Conservation (phyloP, 1,284 basidiomycete species). For the Abortiporus biennis region DNA sequence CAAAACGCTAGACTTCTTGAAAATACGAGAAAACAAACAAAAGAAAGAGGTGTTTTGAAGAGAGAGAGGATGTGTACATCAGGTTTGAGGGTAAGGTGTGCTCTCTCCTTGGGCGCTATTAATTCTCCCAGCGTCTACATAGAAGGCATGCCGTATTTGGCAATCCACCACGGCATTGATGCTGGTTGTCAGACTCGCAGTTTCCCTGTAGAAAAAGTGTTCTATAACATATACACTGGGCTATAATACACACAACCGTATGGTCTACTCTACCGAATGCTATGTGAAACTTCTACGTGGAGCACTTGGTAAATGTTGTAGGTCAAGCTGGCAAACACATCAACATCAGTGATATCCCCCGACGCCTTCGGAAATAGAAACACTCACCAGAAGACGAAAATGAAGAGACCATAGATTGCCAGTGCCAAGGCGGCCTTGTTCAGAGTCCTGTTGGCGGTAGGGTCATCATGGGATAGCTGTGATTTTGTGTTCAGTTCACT, state of each 20-base stretch:
- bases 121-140: conserved; percentile 4
- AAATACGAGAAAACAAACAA: conserved; percentile 9
- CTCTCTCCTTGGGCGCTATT: background rate
- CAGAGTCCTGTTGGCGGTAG: conserved; percentile 47
- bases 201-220: background rate
- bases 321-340: conserved; percentile 43
- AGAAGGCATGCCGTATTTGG: background rate
- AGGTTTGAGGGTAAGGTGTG: conserved; percentile 25
- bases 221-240: background rate
- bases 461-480: conserved; percentile 70
- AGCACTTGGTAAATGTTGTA: conserved; percentile 71
- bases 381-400: conserved; percentile 86
- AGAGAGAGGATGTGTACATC: conserved; percentile 23
- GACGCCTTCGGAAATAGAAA: background rate
- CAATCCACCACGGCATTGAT: background rate
- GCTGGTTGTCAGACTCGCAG: background rate
- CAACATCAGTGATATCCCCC: background rate
- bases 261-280: background rate
- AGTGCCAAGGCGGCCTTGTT: conserved; percentile 63
- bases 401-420: conserved; percentile 69
- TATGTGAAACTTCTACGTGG: conserved; percentile 16
- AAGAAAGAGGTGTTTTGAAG: conserved; percentile 13
- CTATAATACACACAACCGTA: no score
- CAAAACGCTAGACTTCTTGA: conserved; percentile 8
- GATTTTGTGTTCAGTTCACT: conserved; percentile 3